A percentile compares a stretch with the other conserved stretches of the same genome.
Conservation (phyloP, 345 rosid genomes). For the Aegle marmelos region DNA sequence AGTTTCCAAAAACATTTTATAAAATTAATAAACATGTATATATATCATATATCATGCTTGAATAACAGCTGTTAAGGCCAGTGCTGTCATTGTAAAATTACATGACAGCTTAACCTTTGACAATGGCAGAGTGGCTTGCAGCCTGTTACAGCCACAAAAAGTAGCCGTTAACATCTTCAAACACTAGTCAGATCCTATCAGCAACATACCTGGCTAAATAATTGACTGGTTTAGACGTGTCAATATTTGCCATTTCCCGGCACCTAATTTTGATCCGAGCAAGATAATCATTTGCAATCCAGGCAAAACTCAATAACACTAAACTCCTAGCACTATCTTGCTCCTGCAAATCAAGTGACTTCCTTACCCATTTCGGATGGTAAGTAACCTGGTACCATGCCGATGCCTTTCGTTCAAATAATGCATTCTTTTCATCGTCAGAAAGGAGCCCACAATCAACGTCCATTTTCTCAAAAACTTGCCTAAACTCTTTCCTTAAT, state of each 20-base stretch:
- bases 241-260: slow-evolving; percentile 26
- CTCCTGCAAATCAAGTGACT: slow-evolving; percentile 46
- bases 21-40: neutral
- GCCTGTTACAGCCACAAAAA: slow-evolving; percentile 17
- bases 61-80: neutral
- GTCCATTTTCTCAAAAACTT: slow-evolving; percentile 50
- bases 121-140: slow-evolving; percentile 60
- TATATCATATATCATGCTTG: neutral
- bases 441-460: slow-evolving; percentile 39
- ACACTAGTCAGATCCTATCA: slow-evolving; percentile 46
- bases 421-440: slow-evolving; percentile 53
- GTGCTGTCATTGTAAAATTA: neutral
- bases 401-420: slow-evolving; percentile 78
- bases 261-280: slow-evolving; percentile 65
- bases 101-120: neutral
- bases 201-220: slow-evolving; percentile 57
- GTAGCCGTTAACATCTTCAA: slow-evolving; percentile 5
- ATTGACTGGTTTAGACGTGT: slow-evolving; percentile 60
- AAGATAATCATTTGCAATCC: slow-evolving; percentile 91
- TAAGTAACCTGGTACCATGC: slow-evolving; percentile 93
- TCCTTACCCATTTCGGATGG: slow-evolving; percentile 69
- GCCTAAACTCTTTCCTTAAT: slow-evolving; percentile 75
- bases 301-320: slow-evolving; percentile 73
- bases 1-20: neutral
- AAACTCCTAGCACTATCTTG: slow-evolving; percentile 27